phyloP scores from a whole-genome alignment of 1,284 basidiomycete species.

The Spongispora temasekensis region DNA sequence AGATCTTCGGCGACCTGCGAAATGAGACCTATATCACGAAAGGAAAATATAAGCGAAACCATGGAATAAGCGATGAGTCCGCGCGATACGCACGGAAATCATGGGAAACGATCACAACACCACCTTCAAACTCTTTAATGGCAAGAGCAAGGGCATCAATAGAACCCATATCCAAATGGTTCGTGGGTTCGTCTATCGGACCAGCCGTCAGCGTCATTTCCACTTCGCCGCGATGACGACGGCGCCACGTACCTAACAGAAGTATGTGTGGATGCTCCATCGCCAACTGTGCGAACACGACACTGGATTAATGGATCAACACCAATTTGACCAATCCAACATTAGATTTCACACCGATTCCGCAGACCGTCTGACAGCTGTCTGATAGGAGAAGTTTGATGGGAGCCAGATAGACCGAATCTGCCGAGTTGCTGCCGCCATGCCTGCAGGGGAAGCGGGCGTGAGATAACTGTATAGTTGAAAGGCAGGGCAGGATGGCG shows the following conservation, averaged over 20 bases:
- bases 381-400: conserved; percentile 92
- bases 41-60: conserved; percentile 13
- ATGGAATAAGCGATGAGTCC: conserved; percentile 4
- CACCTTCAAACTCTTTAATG: conserved; percentile 97
- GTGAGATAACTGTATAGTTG: conserved; percentile 10
- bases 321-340: conserved; percentile 6
- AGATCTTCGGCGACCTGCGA: conserved; percentile 96
- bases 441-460: conserved; percentile 51
- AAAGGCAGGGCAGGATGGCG: conserved; percentile 14
- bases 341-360: conserved; percentile 66
- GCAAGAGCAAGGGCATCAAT: conserved; percentile 94
- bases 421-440: conserved; percentile 95
- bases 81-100: conserved; percentile 76
- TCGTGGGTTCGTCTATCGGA: conserved; percentile 78
- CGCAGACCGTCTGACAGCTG: conserved; percentile 95
- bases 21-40: conserved; percentile 65
- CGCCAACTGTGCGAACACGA: conserved; percentile 89
- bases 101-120: conserved; percentile 97
- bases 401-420: conserved; percentile 92
- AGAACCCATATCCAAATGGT: conserved; percentile 93
- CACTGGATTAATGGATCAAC: conserved; percentile 46
- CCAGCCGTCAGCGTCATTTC: conserved; percentile 1
- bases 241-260: conserved; percentile 60
- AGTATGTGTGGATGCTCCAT: conserved; percentile 95
- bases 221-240: conserved; percentile 7